Percentiles rank a stretch among this genome's conserved stretches.
These are phyloP conservation scores for Didymella exigua DNA, from an alignment of 2,329 filamentous ascomycete species.

Conservation along the genomic window DNA sequence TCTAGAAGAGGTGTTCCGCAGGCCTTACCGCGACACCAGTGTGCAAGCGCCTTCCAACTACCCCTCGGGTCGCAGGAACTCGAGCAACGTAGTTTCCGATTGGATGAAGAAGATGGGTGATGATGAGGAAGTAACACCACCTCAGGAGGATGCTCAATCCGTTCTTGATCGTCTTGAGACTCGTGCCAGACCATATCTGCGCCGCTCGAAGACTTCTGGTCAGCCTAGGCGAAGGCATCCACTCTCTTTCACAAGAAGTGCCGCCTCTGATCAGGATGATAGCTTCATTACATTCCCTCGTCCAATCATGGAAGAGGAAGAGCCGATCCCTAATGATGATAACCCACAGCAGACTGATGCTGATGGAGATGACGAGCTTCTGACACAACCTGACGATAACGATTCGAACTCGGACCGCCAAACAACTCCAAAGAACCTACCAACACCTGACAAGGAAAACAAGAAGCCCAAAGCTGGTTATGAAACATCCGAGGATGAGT, in stretches of 20 bases:
- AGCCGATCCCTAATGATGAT: constrained; percentile 49
- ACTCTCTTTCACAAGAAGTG: constrained; percentile 59
- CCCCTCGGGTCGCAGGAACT: constrained; percentile 67
- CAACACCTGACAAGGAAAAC: constrained; percentile 36
- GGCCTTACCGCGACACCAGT: constrained; percentile 66
- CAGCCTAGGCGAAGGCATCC: constrained; percentile 51
- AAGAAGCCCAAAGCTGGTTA: constrained; percentile 31
- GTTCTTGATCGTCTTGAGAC: constrained; percentile 64
- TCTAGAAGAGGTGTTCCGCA: constrained; percentile 86
- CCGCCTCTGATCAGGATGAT: constrained; percentile 63
- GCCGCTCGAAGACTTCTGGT: constrained; percentile 55
- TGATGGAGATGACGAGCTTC: constrained; percentile 88
- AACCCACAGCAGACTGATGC: constrained; percentile 72
- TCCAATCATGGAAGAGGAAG: constrained; percentile 55
- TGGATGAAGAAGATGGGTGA: constrained; percentile 80
- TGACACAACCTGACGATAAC: constrained; percentile 71
- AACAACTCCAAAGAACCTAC: constrained; percentile 22
- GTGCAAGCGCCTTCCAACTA: constrained; percentile 40
- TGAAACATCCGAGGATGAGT: constrained; percentile 49
- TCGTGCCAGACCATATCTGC: constrained; percentile 57
- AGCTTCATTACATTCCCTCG: constrained; percentile 37
- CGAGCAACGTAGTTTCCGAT: constrained; percentile 79
- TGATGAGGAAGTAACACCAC: constrained; percentile 66
- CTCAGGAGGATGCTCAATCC: constrained; percentile 65
- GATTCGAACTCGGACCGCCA: constrained; percentile 37